Percentiles rank a stretch among this genome's conserved stretches.
phyloP scores from a whole-genome alignment of 495 filamentous ascomycete species.

The Neurospora sp. region DNA sequence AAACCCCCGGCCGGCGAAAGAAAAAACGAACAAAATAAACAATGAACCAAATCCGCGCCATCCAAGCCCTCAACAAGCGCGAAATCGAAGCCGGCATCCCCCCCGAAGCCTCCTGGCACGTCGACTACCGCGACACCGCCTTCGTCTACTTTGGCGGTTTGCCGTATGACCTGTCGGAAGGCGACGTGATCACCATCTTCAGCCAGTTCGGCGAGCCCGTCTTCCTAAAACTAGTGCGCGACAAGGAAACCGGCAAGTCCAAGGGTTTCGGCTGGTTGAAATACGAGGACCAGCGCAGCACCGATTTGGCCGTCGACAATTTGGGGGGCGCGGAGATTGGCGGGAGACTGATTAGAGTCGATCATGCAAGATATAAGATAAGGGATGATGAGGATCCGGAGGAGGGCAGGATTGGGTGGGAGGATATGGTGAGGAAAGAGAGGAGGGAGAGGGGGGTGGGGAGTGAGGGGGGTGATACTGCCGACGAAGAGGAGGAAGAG shows the following conservation, averaged over 20 bases:
- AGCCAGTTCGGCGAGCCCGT: conserved; percentile 93
- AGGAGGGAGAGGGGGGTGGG: conserved; percentile 29
- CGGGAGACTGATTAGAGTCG: conserved; percentile 73
- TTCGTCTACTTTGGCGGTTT: conserved; percentile 95
- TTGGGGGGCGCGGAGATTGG: conserved; percentile 75
- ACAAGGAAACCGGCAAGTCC: conserved; percentile 92
- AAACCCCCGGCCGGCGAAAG: background rate
- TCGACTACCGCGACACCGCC: conserved; percentile 93
- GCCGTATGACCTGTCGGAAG: conserved; percentile 87
- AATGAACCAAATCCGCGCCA: conserved; percentile 90
- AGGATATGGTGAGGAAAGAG: conserved; percentile 32
- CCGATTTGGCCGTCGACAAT: conserved; percentile 92
- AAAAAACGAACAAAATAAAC: background rate
- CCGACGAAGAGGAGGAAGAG: conserved; percentile 25
- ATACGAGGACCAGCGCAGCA: conserved; percentile 96
- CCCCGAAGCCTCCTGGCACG: conserved; percentile 89
- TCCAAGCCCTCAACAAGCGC: conserved; percentile 87
- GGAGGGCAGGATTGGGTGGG: conserved; percentile 40
- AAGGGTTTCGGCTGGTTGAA: conserved; percentile 92
- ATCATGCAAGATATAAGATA: conserved; percentile 84
- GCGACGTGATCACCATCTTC: conserved; percentile 94
- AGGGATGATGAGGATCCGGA: conserved; percentile 75
- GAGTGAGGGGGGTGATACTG: conserved; percentile 22
- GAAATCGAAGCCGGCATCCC: conserved; percentile 81
- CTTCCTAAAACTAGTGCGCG: conserved; percentile 78